Evolutionary conservation across 169 alveolate species (phyloP), one percentile per base, ranked within the genome.

Genomic region (Theileria parva): DNA sequence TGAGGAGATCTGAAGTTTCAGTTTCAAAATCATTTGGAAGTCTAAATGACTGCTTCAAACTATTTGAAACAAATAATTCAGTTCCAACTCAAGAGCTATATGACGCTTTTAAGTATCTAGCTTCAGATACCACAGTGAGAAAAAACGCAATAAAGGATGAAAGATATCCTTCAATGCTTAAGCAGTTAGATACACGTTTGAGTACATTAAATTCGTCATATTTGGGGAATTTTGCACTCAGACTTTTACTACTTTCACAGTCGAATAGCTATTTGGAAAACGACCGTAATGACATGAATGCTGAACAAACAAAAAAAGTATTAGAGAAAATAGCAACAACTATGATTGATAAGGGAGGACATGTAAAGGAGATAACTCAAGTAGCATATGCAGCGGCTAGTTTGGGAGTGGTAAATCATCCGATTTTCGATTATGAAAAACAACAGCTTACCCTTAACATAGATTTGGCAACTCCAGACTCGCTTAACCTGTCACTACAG

Each of bases 361-460:
- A 68, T 25, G 64, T 67, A 0, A 77, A 78, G 44, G 91, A 85
- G 50, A 57, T 85, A 9, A 55, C 75, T 17, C 81, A 85, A 69
- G 86, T 77, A 28, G 87, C 87, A 11, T 85, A 61, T 32, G 91
- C 87, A 12, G 81, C 91, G 8, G 76, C 91, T 3, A 61, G 74
- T 12, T 30, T 50, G 30, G 91, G 87, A 15, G 64, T 72, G 25
- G 86, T 50, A 48, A 66, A 74, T 25, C 83, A 70, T 15, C 69
- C 77, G 28, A 48, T 85, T 15, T 78, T 34, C 61, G 91, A 85
- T 72, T 78, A n/a, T 19, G 89, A 74, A 30, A 85, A 85, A 51
- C 91, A 79, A 64, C 76, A 70, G 59, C n/a, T 85, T 27, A 85
- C 91, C 27, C 70, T 75, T 15, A 61, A 85, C 2, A 85, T 85